A percentile compares a stretch with the other conserved stretches of the same genome.
These are phyloP conservation scores for Achlya hypogyna DNA, from an alignment of 352 stramenopile species.

Conservation along the genomic window DNA sequence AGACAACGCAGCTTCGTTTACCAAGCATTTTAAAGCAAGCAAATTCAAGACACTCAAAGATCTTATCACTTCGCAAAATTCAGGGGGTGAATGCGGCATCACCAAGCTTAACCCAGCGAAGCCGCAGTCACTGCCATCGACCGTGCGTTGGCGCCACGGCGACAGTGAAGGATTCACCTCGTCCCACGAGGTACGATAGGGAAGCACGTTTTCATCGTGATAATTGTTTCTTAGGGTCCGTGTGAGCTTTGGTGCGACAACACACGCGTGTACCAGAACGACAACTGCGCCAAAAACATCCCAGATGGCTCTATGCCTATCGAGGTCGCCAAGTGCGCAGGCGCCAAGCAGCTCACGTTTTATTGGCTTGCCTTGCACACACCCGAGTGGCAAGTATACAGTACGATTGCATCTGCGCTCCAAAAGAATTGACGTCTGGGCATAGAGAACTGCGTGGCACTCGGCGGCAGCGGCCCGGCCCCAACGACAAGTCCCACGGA, in stretches of 20 bases:
- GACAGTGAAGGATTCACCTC: slow-evolving; percentile 23
- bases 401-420: background rate
- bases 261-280: slow-evolving; percentile 30
- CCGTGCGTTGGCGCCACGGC: slow-evolving; percentile 23
- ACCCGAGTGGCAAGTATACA: slow-evolving; percentile 39
- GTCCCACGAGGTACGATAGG: slow-evolving; percentile 24
- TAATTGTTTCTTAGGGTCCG: slow-evolving; percentile 26
- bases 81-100: slow-evolving; percentile 19
- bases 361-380: slow-evolving; percentile 39
- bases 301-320: slow-evolving; percentile 30
- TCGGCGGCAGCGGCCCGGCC: background rate
- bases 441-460: background rate
- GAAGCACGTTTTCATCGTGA: slow-evolving; percentile 5
- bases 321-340: slow-evolving; percentile 32
- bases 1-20: slow-evolving; percentile 6
- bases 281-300: slow-evolving; percentile 35
- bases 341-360: slow-evolving; percentile 27
- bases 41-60: slow-evolving; percentile 9
- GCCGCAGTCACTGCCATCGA: slow-evolving; percentile 16
- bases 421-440: background rate
- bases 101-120: slow-evolving; percentile 20
- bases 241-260: slow-evolving; percentile 48
- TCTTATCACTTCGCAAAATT: background rate
- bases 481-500: too few species aligned
- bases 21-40: background rate